Evolutionary conservation across 2,329 filamentous ascomycete species (phyloP), one percentile per base, ranked within the genome.

Genomic region (Alternaria triticina): DNA sequence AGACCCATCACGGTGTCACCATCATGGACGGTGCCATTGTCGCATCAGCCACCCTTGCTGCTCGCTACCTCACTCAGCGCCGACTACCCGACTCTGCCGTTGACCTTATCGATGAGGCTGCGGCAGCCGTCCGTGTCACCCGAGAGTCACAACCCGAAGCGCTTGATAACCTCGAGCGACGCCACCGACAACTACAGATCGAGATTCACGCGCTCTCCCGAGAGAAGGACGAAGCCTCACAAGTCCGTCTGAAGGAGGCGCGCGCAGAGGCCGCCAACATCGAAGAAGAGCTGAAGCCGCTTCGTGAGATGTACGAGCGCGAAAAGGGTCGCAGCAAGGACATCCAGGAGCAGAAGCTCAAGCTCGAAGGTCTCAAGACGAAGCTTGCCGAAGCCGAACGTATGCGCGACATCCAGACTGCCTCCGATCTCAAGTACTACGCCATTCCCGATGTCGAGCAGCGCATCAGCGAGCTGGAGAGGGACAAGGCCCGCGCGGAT

Each of bases 1-100:
- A 99, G 83, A 93, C 97, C 54, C 96, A 99, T 81, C 96, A 99
- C 80, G 94, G 95, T 86, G 96, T 99, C 74, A 98, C 90, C 70
- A 99, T 99, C 70, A 89, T 95, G 46, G 96, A 99, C 76, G 93
- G 90, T 74, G 96, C 96, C 67, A 92, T 99, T 66, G 95, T 99
- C 15, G 88, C 94, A 54, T 89, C 96, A 6, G 93, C 96, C n/a
- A 96, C 90, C 59, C 88, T 99, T 56, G 96, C 96, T 13, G 92
- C 95, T 51, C 91, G 96, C 60, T 99, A 99, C 74, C 89, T 99
- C 57, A 99, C 96, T 1, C 90, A 91, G 54, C 88, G 96, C 70
- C 89, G 96, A 76, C 88, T 99, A 67, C 96, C 96, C 3, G 96
- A 99, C 80, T 99, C 96, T 4, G 96, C 96, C 22, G 96, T 99